These are phyloP conservation scores for Scheffersomyces insectosa DNA, from an alignment of 1,139 yeast genomes.

Conservation along the genomic window DNA sequence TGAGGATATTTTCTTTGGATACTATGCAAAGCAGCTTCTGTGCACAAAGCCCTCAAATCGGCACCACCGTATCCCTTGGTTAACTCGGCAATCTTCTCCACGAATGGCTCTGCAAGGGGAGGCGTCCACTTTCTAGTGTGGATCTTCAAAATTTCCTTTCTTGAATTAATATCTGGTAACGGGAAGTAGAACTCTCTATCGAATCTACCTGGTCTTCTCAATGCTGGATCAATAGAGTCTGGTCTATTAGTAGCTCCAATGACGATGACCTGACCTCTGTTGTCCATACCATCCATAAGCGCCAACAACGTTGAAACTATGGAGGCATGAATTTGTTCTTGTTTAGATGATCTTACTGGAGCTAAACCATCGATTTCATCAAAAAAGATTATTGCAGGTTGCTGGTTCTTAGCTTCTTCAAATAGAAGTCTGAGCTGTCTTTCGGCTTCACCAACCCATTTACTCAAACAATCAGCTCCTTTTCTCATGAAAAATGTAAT, in stretches of 20 bases:
- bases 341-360: conserved; percentile 94
- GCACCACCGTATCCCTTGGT: conserved; percentile 99
- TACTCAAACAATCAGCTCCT: conserved; percentile 96
- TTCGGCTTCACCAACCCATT: conserved; percentile 99
- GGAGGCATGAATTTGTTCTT: conserved; percentile 97
- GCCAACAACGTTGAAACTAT: conserved; percentile 94
- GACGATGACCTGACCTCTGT: conserved; percentile 92
- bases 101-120: conserved; percentile 56
- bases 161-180: conserved; percentile 78
- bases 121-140: conserved; percentile 93
- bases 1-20: conserved; percentile 94
- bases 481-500: conserved; percentile 97
- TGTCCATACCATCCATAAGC: conserved; percentile 99
- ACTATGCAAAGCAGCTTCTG: conserved; percentile 91
- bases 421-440: conserved; percentile 85
- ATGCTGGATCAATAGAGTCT: conserved; percentile 95
- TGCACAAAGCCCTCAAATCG: conserved; percentile 88
- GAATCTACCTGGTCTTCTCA: conserved; percentile 95
- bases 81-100: conserved; percentile 68
- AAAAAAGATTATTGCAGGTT: conserved; percentile 92
- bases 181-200: conserved; percentile 97
- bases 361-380: conserved; percentile 99
- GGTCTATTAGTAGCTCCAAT: conserved; percentile 99
- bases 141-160: conserved; percentile 75
- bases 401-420: conserved; percentile 95